Evolutionary conservation across 2,329 filamentous ascomycete genomes (phyloP).

Genomic region (Pseudonectria foliicola): DNA sequence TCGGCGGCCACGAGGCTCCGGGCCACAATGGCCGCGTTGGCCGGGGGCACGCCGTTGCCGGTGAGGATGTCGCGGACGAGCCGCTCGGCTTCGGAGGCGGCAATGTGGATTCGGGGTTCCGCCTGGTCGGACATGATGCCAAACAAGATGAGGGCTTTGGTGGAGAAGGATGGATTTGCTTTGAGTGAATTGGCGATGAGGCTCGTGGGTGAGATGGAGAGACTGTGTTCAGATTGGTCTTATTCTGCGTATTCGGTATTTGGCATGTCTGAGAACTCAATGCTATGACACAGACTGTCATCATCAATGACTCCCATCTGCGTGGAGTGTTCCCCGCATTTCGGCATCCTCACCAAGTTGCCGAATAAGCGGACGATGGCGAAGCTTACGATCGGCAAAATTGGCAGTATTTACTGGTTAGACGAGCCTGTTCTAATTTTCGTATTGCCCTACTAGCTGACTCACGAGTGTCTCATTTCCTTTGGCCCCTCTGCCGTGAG

Average conservation of each 20-base stretch:
- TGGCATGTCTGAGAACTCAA: too few relatives aligned
- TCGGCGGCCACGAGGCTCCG: constrained; percentile 65
- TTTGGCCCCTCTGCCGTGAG: constrained; percentile 38
- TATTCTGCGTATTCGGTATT: too few relatives aligned
- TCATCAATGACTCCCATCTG: too few relatives aligned
- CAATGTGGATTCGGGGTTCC: constrained; percentile 24
- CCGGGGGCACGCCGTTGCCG: constrained; percentile 51
- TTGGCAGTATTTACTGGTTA: not conserved
- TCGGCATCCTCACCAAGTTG: constrained; percentile 22
- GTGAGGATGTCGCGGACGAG: constrained; percentile 50
- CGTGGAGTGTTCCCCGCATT: constrained; percentile 4
- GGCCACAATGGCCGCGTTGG: constrained; percentile 58
- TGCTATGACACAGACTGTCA: too few relatives aligned
- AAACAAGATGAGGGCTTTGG: constrained; percentile 1
- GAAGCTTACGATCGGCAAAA: too few relatives aligned
- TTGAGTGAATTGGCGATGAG: not conserved
- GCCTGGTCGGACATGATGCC: constrained; percentile 4
- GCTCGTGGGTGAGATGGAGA: too few relatives aligned
- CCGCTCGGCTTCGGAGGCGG: constrained; percentile 31
- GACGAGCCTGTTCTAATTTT: too few relatives aligned
- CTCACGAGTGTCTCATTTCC: not conserved
- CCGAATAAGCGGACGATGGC: too few relatives aligned
- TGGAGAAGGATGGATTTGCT: not conserved
- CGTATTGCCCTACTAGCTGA: not conserved
- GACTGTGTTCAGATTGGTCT: too few relatives aligned